Evolutionary conservation across 164 flowering plant species (phyloP).

Genomic region (Kingdonia uniflora): DNA sequence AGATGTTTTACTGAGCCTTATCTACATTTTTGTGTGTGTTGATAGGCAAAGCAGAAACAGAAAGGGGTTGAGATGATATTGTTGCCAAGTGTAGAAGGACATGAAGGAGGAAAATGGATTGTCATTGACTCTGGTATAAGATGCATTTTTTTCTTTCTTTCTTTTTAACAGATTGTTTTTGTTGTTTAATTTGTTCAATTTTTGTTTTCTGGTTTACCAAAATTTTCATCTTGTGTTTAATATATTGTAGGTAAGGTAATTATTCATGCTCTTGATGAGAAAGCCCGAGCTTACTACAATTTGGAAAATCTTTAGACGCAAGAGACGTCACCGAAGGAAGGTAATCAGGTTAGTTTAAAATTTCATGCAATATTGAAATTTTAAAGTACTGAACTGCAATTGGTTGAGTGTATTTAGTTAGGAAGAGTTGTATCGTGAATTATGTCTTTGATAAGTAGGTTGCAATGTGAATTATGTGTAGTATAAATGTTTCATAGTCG

Average conservation of each 20-base stretch:
- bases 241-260: slow-evolving; percentile 49
- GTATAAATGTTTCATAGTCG: background rate
- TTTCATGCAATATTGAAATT: background rate
- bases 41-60: slow-evolving; percentile 76
- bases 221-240: background rate
- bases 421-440: background rate
- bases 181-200: background rate
- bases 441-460: background rate
- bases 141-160: slow-evolving; percentile 1
- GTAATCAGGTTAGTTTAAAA: slow-evolving; percentile 36
- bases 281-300: slow-evolving; percentile 76
- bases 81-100: slow-evolving; percentile 79
- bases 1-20: background rate
- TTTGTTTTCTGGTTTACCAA: background rate
- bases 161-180: too few relatives aligned
- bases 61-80: slow-evolving; percentile 38
- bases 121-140: slow-evolving; percentile 79
- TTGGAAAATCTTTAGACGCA: slow-evolving; percentile 66
- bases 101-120: slow-evolving; percentile 76
- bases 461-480: background rate
- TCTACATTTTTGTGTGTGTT: background rate
- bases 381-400: background rate
- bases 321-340: slow-evolving; percentile 20
- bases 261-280: slow-evolving; percentile 89
- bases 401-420: background rate